Evolutionary conservation across 2,329 filamentous ascomycete genomes (phyloP).

Genomic region (Elsinoe arachidis): DNA sequence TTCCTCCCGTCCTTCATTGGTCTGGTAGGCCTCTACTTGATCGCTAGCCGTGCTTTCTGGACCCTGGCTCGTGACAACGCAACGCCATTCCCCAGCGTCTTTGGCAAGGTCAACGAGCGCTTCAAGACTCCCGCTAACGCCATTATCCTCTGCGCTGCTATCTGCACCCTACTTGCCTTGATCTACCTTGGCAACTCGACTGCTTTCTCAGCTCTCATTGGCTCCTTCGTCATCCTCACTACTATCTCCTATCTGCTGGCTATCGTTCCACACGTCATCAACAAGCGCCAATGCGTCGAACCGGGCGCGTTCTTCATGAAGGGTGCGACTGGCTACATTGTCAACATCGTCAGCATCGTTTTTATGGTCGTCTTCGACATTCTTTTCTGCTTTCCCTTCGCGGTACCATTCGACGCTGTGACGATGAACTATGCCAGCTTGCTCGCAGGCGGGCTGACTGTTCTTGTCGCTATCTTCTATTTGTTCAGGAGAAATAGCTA

Average conservation of each 20-base stretch:
- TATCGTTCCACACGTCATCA: constrained; percentile 44
- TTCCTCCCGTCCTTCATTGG: constrained; percentile 43
- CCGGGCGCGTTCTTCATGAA: constrained; percentile 51
- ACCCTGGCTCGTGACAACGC: constrained; percentile 49
- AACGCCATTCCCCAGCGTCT: constrained; percentile 42
- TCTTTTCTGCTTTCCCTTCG: constrained; percentile 51
- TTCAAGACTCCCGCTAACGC: constrained; percentile 48
- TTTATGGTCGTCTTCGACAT: constrained; percentile 44
- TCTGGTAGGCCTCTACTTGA: constrained; percentile 50
- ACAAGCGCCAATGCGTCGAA: constrained; percentile 31
- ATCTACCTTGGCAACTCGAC: constrained; percentile 58
- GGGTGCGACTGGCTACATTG: constrained; percentile 36
- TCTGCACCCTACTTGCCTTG: constrained; percentile 49
- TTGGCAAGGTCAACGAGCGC: constrained; percentile 39
- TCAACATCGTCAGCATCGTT: not conserved
- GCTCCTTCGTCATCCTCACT: constrained; percentile 47
- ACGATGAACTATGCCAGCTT: constrained; percentile 38
- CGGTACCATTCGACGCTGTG: constrained; percentile 24
- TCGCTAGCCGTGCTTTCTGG: constrained; percentile 55
- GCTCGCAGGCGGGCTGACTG: constrained; percentile 31
- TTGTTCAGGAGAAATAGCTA: not conserved
- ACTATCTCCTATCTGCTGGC: constrained; percentile 54
- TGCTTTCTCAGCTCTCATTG: constrained; percentile 59
- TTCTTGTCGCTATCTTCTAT: constrained; percentile 22
- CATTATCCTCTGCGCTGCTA: constrained; percentile 41